Conservation (phyloP, 148 eudicot genomes). For the Vaccinium macrocarpon region DNA sequence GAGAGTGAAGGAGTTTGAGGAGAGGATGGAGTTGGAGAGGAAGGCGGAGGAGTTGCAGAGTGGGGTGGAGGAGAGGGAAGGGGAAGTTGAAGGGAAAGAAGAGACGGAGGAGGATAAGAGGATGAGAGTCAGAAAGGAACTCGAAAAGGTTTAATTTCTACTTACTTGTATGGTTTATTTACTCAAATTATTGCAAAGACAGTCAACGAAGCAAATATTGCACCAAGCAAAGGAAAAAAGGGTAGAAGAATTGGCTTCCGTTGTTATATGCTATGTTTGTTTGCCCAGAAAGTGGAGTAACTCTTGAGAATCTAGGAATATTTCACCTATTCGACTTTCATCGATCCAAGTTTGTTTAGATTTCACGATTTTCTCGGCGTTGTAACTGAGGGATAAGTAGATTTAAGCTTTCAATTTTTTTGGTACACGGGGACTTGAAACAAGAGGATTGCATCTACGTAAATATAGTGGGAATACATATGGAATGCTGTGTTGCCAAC, state of each 20-base stretch:
- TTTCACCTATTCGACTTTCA: too few species aligned
- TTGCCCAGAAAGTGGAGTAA: conserved; percentile 1
- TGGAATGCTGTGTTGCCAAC: too few species aligned
- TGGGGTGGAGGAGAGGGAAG: conserved; percentile 23
- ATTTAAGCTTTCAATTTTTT: too few species aligned
- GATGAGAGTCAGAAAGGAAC: conserved; percentile 80
- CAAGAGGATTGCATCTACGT: too few species aligned
- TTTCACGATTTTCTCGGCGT: too few species aligned
- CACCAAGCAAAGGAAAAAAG: neutral
- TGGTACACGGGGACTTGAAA: too few species aligned
- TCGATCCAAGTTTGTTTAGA: too few species aligned
- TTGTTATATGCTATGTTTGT: neutral
- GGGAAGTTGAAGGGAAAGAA: conserved; percentile 27
- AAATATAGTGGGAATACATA: too few species aligned
- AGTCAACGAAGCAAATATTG: neutral
- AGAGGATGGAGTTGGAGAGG: conserved; percentile 82
- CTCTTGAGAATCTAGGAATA: neutral
- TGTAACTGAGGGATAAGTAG: too few species aligned
- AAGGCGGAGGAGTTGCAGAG: conserved; percentile 76
- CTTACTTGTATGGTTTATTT: neutral
- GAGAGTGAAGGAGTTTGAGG: conserved; percentile 82
- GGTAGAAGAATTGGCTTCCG: neutral
- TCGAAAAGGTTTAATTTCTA: conserved; percentile 60
- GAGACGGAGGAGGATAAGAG: conserved; percentile 84
- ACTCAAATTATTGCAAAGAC: too few species aligned